These are phyloP conservation scores for Trichosporon coremiiforme DNA, from an alignment of 1,284 basidiomycete species.

Conservation along the genomic window DNA sequence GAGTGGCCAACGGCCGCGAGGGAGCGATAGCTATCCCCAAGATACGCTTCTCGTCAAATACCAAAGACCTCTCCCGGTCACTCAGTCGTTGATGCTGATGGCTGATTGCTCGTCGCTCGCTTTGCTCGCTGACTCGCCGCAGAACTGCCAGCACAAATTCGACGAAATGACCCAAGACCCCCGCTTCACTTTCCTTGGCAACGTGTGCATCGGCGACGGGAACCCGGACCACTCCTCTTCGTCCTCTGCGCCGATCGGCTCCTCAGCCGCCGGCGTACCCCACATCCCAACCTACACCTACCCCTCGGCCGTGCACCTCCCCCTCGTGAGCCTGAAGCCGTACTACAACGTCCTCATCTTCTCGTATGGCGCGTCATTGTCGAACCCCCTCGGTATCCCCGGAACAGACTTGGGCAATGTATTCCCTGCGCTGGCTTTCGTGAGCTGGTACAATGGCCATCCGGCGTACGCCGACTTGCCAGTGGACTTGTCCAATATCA, in stretches of 20 bases:
- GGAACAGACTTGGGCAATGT: slow-evolving; percentile 61
- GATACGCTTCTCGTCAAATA: too few relatives aligned
- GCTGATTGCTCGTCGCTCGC: too few relatives aligned
- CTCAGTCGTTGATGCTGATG: too few relatives aligned
- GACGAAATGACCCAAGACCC: slow-evolving; percentile 70
- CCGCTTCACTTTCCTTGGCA: slow-evolving; percentile 87
- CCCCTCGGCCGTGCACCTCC: slow-evolving; percentile 55
- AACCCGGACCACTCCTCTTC: slow-evolving; percentile 24
- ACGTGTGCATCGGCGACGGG: slow-evolving; percentile 70
- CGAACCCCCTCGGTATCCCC: slow-evolving; percentile 57
- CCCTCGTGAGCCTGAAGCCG: slow-evolving; percentile 53
- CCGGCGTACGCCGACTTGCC: slow-evolving; percentile 62
- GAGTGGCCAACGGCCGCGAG: too few relatives aligned
- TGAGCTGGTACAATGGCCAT: slow-evolving; percentile 98
- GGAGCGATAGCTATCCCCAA: too few relatives aligned
- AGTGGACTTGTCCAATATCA: slow-evolving; percentile 61
- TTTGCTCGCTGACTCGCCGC: slow-evolving; percentile 6
- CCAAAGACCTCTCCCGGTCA: too few relatives aligned
- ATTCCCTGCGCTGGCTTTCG: slow-evolving; percentile 78
- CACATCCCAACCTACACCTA: slow-evolving; percentile 52
- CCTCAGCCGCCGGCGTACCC: slow-evolving; percentile 29
- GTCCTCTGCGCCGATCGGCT: neutral
- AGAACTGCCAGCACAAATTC: slow-evolving; percentile 98
- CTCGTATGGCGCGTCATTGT: slow-evolving; percentile 58
- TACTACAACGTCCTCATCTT: slow-evolving; percentile 60